Base-by-base conservation (phyloP, 208 protist genomes). In the Crithidia brevicula region DNA sequence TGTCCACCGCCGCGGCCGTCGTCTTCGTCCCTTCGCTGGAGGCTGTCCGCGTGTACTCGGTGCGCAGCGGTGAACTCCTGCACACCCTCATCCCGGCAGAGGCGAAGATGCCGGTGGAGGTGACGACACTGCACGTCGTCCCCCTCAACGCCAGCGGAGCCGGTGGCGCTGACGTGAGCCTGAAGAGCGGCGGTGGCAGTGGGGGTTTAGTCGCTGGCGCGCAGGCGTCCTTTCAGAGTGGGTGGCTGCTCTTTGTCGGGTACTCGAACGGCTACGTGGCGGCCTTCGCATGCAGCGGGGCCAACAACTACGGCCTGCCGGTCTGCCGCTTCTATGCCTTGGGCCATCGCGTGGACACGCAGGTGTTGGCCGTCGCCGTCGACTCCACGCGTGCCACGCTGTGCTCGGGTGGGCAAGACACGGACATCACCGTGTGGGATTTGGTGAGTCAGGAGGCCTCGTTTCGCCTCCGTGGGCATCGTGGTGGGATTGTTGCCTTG, bases 391-490 rank as follows among this genome's bases (percentile, higher is more conserved):
- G 86, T 43, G 58, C 67, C 1, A 71, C 60, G 15, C 53, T 97
- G 27, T 97, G 92, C 38, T 98, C 93, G 25, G 98, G 95, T 15
- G 88, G 89, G 2, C 85, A 93, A 33, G 99, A 99, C 81, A 99
- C 97, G 4, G 96, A 99, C 69, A 86, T 99, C 50, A 97, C 99
- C 9, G 86, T 99, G 13, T 99, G 98, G 98, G 99, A 99, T 77
- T 69, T 99, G 22, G 75, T 82, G 13, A 80, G 77, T 13, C 75
- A 92, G 53, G 89, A 96, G 72, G 57, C 89, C 1, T 40, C 71
- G 8, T 97, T 84, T 69, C 86, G 92, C 15, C 81, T 98, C 30
- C 80, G 86, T 30, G 95, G 95, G 1, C 95, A 98, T 58, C 87
- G 90, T 34, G 88, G 89, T 27, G 88, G 82, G 20, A 75, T 98